phyloP scores from a whole-genome alignment of 192 early-diverging fungal genomes.

The Coemansia sp. region DNA sequence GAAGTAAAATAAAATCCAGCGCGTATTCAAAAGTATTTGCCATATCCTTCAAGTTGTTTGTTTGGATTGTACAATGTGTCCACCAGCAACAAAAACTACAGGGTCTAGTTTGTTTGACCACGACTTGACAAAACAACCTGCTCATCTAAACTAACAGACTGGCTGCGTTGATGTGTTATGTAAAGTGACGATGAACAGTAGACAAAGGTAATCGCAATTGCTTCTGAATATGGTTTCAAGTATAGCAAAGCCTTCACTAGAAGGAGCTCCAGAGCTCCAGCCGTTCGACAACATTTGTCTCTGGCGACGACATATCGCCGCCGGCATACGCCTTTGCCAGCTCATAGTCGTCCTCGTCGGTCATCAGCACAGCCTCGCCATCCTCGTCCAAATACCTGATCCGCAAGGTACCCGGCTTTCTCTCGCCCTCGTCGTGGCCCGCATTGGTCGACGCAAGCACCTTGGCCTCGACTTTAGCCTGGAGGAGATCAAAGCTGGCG shows the following conservation, averaged over 20 bases:
- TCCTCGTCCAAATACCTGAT: slow-evolving; percentile 89
- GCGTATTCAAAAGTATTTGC: too few relatives aligned
- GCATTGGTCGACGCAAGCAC: slow-evolving; percentile 14
- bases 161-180: too few relatives aligned
- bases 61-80: too few relatives aligned
- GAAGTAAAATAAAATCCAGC: too few relatives aligned
- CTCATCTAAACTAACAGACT: too few relatives aligned
- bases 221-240: too few relatives aligned
- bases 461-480: slow-evolving; percentile 37
- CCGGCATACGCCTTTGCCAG: slow-evolving; percentile 63
- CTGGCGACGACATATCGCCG: slow-evolving; percentile 51
- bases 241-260: background rate
- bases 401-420: slow-evolving; percentile 30
- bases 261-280: slow-evolving; percentile 60
- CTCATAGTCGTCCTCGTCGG: slow-evolving; percentile 87
- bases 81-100: too few relatives aligned
- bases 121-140: too few relatives aligned
- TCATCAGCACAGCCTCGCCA: slow-evolving; percentile 79
- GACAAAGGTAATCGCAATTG: background rate
- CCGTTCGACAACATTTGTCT: slow-evolving; percentile 56
- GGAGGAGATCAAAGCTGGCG: slow-evolving; percentile 41
- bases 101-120: too few relatives aligned
- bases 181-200: background rate
- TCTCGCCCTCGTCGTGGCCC: slow-evolving; percentile 10
- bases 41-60: too few relatives aligned